phyloP scores from a whole-genome alignment of 352 stramenopile genomes.

The Pythium graminicola region DNA sequence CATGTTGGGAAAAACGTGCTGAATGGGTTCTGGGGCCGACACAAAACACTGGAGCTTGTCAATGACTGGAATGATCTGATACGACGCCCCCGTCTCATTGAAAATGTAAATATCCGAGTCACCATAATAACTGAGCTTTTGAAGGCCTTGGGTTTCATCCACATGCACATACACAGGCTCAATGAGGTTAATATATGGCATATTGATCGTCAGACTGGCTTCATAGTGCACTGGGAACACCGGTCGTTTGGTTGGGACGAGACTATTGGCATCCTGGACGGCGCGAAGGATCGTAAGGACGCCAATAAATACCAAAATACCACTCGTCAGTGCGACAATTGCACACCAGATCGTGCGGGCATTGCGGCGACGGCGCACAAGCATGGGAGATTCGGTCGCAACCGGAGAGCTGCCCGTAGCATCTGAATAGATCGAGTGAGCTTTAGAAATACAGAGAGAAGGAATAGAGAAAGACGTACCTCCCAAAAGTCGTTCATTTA shows the following conservation, averaged over 20 bases:
- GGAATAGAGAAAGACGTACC: slow-evolving; percentile 20
- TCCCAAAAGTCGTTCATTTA: slow-evolving; percentile 41
- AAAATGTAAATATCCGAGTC: slow-evolving; percentile 85
- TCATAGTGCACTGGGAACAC: slow-evolving; percentile 81
- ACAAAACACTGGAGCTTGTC: slow-evolving; percentile 70
- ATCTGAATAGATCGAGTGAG: neutral
- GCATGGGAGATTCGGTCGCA: slow-evolving; percentile 24
- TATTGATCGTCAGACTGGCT: slow-evolving; percentile 80
- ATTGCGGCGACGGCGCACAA: slow-evolving; percentile 51
- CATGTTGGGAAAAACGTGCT: slow-evolving; percentile 85
- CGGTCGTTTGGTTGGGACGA: slow-evolving; percentile 60
- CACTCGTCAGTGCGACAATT: slow-evolving; percentile 68
- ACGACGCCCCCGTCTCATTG: slow-evolving; percentile 70
- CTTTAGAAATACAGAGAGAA: neutral
- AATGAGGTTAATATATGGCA: slow-evolving; percentile 86
- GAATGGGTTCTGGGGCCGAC: slow-evolving; percentile 43
- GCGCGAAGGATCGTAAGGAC: slow-evolving; percentile 76
- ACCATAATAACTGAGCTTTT: slow-evolving; percentile 87
- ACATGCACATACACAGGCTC: slow-evolving; percentile 85
- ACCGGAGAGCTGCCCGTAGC: slow-evolving; percentile 5
- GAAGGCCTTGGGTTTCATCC: slow-evolving; percentile 57
- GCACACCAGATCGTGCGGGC: slow-evolving; percentile 74
- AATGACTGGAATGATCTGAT: slow-evolving; percentile 81
- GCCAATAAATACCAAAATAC: slow-evolving; percentile 76
- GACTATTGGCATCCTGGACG: slow-evolving; percentile 68